Percentiles rank a stretch among this genome's conserved stretches.
These are phyloP conservation scores for Cytospora piceae DNA, from an alignment of 2,329 filamentous ascomycete genomes.

Conservation along the genomic window DNA sequence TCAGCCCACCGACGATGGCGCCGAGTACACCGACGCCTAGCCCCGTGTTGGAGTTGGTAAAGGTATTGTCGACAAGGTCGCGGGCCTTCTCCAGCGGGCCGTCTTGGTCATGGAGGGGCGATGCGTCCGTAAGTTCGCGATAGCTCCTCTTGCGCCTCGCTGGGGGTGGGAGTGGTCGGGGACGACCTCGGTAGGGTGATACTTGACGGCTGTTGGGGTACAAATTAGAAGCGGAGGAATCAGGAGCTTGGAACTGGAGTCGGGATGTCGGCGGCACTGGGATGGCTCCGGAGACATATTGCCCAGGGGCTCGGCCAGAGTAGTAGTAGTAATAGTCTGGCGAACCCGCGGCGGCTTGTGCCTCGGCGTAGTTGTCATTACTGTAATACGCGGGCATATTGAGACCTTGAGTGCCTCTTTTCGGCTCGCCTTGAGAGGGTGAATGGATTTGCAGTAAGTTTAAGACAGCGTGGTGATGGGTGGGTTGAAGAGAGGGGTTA, in stretches of 20 bases:
- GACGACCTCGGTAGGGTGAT: constrained; percentile 24
- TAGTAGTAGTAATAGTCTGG: constrained; percentile 6
- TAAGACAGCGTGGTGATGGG: not conserved
- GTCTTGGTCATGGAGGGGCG: constrained; percentile 33
- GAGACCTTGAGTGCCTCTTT: not conserved
- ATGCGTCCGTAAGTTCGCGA: constrained; percentile 32
- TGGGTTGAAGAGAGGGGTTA: not conserved
- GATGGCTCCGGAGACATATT: constrained; percentile 4
- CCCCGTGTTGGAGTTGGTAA: constrained; percentile 53
- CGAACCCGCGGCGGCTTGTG: not conserved
- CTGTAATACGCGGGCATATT: constrained; percentile 11
- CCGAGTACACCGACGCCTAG: constrained; percentile 57
- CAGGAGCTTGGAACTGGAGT: constrained; percentile 43
- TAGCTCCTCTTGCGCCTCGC: constrained; percentile 26
- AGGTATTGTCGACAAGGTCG: constrained; percentile 49
- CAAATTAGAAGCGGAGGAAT: constrained; percentile 18
- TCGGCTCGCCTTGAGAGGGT: not conserved
- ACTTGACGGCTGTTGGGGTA: constrained; percentile 11
- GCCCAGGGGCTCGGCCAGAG: constrained; percentile 3
- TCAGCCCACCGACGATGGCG: constrained; percentile 57
- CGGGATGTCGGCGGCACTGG: constrained; percentile 9
- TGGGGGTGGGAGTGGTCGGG: constrained; percentile 31
- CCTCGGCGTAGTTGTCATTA: constrained; percentile 3
- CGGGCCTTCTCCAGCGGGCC: constrained; percentile 47
- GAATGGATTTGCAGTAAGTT: not conserved